These are phyloP conservation scores for Boletales sp. DNA, from an alignment of 768 basidiomycete genomes.

Conservation along the genomic window DNA sequence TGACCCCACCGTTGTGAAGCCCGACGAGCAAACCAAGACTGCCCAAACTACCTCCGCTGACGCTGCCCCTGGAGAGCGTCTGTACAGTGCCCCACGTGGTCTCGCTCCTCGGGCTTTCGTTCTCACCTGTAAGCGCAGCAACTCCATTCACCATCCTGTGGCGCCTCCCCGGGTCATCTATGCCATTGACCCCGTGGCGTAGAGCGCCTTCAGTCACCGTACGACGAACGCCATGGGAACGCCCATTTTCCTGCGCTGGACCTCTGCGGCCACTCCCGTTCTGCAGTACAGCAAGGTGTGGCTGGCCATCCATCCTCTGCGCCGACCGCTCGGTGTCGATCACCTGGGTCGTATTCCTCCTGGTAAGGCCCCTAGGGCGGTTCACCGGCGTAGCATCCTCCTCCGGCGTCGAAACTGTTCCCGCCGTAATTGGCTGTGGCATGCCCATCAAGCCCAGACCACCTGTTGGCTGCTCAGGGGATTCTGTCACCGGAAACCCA, in stretches of 20 bases:
- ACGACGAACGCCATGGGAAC: slow-evolving; percentile 18
- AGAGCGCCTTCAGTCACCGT: slow-evolving; percentile 14
- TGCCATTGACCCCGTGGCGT: slow-evolving; percentile 7
- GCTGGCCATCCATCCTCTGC: slow-evolving; percentile 14
- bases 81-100: slow-evolving; percentile 36
- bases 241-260: slow-evolving; percentile 12
- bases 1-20: slow-evolving; percentile 26
- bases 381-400: slow-evolving; percentile 26
- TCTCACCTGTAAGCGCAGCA: slow-evolving; percentile 9
- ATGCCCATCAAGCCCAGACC: slow-evolving; percentile 28
- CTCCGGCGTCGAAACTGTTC: slow-evolving; percentile 26
- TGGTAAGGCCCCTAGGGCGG: slow-evolving; percentile 16
- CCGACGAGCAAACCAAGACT: slow-evolving; percentile 30
- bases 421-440: slow-evolving; percentile 16
- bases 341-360: slow-evolving; percentile 24
- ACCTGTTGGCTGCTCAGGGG: slow-evolving; percentile 23
- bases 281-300: slow-evolving; percentile 8
- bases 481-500: slow-evolving; percentile 28
- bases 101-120: slow-evolving; percentile 31
- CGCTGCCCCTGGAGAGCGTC: slow-evolving; percentile 18
- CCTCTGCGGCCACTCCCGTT: slow-evolving; percentile 18
- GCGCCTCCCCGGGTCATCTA: slow-evolving; percentile 2
- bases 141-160: slow-evolving; percentile 10
- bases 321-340: slow-evolving; percentile 16
- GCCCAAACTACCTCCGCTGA: slow-evolving; percentile 21